Percentiles rank a stretch among this genome's conserved stretches.
phyloP scores from a whole-genome alignment of 306 rosid genomes.

The Albizia julibrissin region DNA sequence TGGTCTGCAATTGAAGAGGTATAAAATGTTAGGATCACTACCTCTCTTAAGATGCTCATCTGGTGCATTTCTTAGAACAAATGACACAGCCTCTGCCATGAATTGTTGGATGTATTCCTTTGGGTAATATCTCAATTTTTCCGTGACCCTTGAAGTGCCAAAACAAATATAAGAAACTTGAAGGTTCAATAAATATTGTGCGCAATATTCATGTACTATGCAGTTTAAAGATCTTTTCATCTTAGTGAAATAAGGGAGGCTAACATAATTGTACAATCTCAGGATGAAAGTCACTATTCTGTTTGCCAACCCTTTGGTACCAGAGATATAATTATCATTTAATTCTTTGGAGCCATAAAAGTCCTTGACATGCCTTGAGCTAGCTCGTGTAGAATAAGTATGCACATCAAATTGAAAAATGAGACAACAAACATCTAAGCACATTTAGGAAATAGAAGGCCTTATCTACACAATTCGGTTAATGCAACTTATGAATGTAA shows the following conservation, averaged over 20 bases:
- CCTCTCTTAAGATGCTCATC: conserved; percentile 76
- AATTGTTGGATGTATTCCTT: conserved; percentile 77
- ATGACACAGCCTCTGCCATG: conserved; percentile 85
- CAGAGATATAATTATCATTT: neutral
- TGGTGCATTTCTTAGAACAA: conserved; percentile 77
- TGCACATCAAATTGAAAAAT: neutral
- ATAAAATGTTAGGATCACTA: conserved; percentile 29
- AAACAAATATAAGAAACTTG: conserved; percentile 30
- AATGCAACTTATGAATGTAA: conserved; percentile 20
- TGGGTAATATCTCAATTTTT: conserved; percentile 71
- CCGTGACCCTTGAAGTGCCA: conserved; percentile 60
- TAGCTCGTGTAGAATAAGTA: neutral
- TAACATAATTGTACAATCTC: conserved; percentile 19
- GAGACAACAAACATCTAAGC: neutral
- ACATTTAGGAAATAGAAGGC: neutral
- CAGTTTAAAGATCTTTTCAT: neutral
- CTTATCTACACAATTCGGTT: neutral
- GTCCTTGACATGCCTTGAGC: neutral
- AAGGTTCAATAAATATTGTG: conserved; percentile 14
- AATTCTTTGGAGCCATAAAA: neutral
- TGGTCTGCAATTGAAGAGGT: neutral
- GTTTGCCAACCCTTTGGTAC: neutral
- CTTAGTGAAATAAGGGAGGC: conserved; percentile 1
- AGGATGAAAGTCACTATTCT: neutral
- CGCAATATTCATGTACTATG: neutral